Conservation (phyloP, 495 filamentous ascomycete species). For the Penicillium goetzii region DNA sequence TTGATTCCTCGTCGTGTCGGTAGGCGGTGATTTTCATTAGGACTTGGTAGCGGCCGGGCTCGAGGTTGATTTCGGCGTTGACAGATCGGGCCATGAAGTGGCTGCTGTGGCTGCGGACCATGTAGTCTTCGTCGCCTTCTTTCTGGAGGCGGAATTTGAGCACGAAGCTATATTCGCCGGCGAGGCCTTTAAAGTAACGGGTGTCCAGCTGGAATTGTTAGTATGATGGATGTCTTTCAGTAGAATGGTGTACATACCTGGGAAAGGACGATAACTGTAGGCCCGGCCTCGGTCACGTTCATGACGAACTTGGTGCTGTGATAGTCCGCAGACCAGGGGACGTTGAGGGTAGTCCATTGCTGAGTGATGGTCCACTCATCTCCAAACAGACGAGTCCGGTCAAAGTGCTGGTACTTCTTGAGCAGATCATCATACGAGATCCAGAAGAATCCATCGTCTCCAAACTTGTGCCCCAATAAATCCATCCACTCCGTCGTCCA, state of each 20-base stretch:
- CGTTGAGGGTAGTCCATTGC: slow-evolving; percentile 81
- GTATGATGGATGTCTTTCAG: background rate
- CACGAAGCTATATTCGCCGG: slow-evolving; percentile 79
- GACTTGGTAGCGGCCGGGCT: slow-evolving; percentile 79
- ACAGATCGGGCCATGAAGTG: slow-evolving; percentile 77
- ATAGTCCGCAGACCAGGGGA: slow-evolving; percentile 87
- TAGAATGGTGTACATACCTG: slow-evolving; percentile 48
- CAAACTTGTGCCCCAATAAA: slow-evolving; percentile 78
- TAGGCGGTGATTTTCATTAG: slow-evolving; percentile 78
- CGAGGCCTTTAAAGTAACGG: slow-evolving; percentile 81
- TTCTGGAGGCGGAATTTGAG: slow-evolving; percentile 83
- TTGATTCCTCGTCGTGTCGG: slow-evolving; percentile 53
- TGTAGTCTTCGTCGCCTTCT: slow-evolving; percentile 79
- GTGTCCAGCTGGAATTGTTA: slow-evolving; percentile 62
- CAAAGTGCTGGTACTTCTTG: slow-evolving; percentile 78
- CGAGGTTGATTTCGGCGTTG: slow-evolving; percentile 79
- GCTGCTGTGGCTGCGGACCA: slow-evolving; percentile 75
- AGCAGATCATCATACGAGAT: slow-evolving; percentile 81
- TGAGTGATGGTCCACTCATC: slow-evolving; percentile 79
- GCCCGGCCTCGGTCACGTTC: slow-evolving; percentile 64
- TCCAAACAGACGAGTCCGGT: slow-evolving; percentile 89
- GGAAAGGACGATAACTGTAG: slow-evolving; percentile 77
- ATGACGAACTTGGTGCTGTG: slow-evolving; percentile 81
- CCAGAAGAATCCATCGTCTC: slow-evolving; percentile 84
- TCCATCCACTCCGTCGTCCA: slow-evolving; percentile 90